These are phyloP conservation scores for Trypanosoma melophagium DNA, from an alignment of 208 protist genomes.

Conservation along the genomic window DNA sequence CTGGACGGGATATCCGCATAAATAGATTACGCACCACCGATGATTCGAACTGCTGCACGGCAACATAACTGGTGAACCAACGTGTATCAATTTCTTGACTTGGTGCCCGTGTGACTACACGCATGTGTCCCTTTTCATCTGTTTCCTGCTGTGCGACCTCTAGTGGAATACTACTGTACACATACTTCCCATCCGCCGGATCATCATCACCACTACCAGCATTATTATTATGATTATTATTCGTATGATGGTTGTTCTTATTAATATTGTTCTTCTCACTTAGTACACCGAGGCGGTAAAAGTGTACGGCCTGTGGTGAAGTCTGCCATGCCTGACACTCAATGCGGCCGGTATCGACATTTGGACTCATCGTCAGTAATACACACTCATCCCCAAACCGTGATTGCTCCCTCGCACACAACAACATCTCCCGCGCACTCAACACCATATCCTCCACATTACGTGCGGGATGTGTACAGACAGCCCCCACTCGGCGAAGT, in stretches of 20 bases:
- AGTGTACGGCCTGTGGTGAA: slow-evolving; percentile 82
- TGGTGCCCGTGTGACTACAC: slow-evolving; percentile 62
- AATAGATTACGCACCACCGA: slow-evolving; percentile 76
- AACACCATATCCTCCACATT: slow-evolving; percentile 42
- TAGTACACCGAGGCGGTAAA: slow-evolving; percentile 75
- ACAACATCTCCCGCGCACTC: slow-evolving; percentile 63
- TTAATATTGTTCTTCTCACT: slow-evolving; percentile 32
- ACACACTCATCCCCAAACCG: slow-evolving; percentile 86
- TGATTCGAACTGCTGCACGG: slow-evolving; percentile 83
- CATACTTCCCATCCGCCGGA: slow-evolving; percentile 34
- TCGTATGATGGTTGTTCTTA: slow-evolving; percentile 4
- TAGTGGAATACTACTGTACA: slow-evolving; percentile 60
- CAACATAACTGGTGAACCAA: slow-evolving; percentile 89
- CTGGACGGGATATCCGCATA: slow-evolving; percentile 81
- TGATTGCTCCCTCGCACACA: slow-evolving; percentile 81
- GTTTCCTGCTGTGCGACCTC: slow-evolving; percentile 77
- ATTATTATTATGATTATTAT: slow-evolving; percentile 6
- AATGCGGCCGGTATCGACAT: slow-evolving; percentile 29
- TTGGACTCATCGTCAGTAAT: slow-evolving; percentile 75
- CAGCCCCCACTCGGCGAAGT: slow-evolving; percentile 72
- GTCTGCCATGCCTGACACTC: slow-evolving; percentile 87
- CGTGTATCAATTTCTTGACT: slow-evolving; percentile 74
- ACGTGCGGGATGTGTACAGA: slow-evolving; percentile 79
- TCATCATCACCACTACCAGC: slow-evolving; percentile 17
- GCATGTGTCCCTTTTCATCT: slow-evolving; percentile 61